Evolutionary conservation across 2,329 filamentous ascomycete species (phyloP).

Genomic region (Macrophomina phaseolina): DNA sequence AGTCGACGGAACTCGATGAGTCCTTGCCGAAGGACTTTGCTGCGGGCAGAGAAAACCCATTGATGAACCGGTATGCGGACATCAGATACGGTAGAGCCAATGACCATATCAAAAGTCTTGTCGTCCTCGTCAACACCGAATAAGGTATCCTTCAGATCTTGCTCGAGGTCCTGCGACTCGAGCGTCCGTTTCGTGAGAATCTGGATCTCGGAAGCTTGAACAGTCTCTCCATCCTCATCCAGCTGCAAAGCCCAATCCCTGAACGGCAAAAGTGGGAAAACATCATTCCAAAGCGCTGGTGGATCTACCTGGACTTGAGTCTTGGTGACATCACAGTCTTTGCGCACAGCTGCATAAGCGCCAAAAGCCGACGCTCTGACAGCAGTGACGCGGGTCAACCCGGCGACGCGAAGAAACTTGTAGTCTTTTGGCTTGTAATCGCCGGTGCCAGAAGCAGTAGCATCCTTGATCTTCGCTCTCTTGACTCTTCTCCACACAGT

Average conservation of each 20-base stretch:
- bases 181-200: constrained; percentile 63
- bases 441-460: constrained; percentile 53
- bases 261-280: constrained; percentile 73
- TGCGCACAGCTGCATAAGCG: constrained; percentile 84
- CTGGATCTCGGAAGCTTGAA: constrained; percentile 51
- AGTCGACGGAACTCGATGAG: constrained; percentile 63
- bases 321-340: constrained; percentile 81
- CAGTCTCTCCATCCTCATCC: constrained; percentile 50
- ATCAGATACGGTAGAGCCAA: constrained; percentile 66
- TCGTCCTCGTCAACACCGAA: constrained; percentile 44
- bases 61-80: constrained; percentile 80
- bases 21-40: constrained; percentile 64
- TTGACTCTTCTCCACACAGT: constrained; percentile 91
- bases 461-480: constrained; percentile 78
- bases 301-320: constrained; percentile 70
- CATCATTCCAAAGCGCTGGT: constrained; percentile 75
- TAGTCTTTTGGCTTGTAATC: constrained; percentile 81
- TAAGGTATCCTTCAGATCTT: constrained; percentile 61
- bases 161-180: constrained; percentile 69
- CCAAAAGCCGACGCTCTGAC: constrained; percentile 90
- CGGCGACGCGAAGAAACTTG: constrained; percentile 91
- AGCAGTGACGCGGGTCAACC: constrained; percentile 80
- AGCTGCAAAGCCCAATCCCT: constrained; percentile 50
- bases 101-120: constrained; percentile 50
- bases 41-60: constrained; percentile 79